Evolutionary conservation across 164 flowering plant genomes (phyloP).

Genomic region (Chloranthus sessilifolius): DNA sequence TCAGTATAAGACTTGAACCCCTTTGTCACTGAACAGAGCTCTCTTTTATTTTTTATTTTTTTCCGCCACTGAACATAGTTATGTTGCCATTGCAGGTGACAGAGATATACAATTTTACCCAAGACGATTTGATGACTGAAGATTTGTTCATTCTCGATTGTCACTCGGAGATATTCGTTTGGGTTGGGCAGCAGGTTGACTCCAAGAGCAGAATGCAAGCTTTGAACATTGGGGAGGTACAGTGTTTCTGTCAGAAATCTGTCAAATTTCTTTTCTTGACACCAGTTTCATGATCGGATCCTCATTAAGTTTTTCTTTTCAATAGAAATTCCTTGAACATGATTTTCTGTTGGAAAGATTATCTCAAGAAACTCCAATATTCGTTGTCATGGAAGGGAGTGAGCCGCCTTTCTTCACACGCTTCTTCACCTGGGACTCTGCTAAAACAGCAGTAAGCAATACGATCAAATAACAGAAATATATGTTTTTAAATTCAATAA

Average conservation of each 20-base stretch:
- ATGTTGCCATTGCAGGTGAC: slow-evolving; percentile 53
- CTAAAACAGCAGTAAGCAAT: slow-evolving; percentile 73
- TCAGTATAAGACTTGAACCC: too few relatives aligned
- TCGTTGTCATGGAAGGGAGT: slow-evolving; percentile 71
- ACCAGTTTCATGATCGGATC: not conserved
- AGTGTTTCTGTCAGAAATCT: too few relatives aligned
- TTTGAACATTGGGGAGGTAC: slow-evolving; percentile 85
- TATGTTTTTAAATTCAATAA: too few relatives aligned
- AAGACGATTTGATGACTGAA: slow-evolving; percentile 99
- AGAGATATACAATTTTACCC: slow-evolving; percentile 81
- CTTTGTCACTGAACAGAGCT: too few relatives aligned
- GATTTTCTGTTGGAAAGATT: slow-evolving; percentile 83
- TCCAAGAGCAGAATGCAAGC: slow-evolving; percentile 61
- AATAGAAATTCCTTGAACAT: slow-evolving; percentile 81
- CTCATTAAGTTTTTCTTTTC: slow-evolving; percentile 1
- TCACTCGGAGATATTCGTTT: slow-evolving; percentile 83
- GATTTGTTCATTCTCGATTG: slow-evolving; percentile 87
- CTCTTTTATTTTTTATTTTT: not conserved
- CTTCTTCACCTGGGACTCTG: slow-evolving; percentile 92
- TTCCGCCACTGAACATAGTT: not conserved
- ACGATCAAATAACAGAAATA: too few relatives aligned
- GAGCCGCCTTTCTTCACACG: slow-evolving; percentile 93
- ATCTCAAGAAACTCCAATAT: slow-evolving; percentile 75
- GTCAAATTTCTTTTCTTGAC: too few relatives aligned
- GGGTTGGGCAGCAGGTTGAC: slow-evolving; percentile 92